Evolutionary conservation across 2,329 filamentous ascomycete genomes (phyloP).

Genomic region (Diaporthe sp.): DNA sequence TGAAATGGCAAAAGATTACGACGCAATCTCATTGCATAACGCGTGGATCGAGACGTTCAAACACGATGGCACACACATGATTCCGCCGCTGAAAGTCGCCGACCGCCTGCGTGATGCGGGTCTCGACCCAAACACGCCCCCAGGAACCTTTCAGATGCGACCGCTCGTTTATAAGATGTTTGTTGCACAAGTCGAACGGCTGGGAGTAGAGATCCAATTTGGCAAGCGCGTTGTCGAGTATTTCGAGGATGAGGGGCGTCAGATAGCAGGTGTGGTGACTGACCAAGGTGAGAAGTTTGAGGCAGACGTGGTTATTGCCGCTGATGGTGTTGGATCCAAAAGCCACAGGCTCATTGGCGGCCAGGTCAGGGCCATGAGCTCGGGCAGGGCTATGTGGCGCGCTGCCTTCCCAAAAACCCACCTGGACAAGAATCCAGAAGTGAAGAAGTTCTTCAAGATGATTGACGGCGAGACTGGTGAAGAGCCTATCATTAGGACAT

Average conservation of each 20-base stretch:
- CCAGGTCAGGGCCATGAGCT: slow-evolving; percentile 2
- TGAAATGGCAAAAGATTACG: slow-evolving; percentile 61
- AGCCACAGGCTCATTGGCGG: neutral
- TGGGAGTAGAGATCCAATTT: neutral
- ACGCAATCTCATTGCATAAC: slow-evolving; percentile 62
- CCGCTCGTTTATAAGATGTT: slow-evolving; percentile 11
- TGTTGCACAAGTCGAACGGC: neutral
- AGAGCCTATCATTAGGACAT: neutral
- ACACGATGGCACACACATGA: slow-evolving; percentile 60
- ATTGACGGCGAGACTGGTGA: neutral
- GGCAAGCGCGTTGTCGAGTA: neutral
- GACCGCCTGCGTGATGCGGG: slow-evolving; percentile 55
- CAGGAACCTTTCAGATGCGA: slow-evolving; percentile 8
- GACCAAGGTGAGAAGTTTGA: neutral
- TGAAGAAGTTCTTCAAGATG: neutral
- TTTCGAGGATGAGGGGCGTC: neutral
- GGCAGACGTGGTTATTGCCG: neutral
- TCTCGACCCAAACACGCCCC: slow-evolving; percentile 39
- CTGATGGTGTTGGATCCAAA: neutral
- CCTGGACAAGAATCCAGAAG: neutral
- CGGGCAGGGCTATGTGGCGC: neutral
- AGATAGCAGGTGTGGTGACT: neutral
- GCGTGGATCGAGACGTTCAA: slow-evolving; percentile 67
- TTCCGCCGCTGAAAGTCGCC: slow-evolving; percentile 58
- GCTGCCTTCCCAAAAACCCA: neutral